These are phyloP conservation scores for Xerocomus potaroensis DNA, from an alignment of 768 basidiomycete genomes.

Conservation along the genomic window DNA sequence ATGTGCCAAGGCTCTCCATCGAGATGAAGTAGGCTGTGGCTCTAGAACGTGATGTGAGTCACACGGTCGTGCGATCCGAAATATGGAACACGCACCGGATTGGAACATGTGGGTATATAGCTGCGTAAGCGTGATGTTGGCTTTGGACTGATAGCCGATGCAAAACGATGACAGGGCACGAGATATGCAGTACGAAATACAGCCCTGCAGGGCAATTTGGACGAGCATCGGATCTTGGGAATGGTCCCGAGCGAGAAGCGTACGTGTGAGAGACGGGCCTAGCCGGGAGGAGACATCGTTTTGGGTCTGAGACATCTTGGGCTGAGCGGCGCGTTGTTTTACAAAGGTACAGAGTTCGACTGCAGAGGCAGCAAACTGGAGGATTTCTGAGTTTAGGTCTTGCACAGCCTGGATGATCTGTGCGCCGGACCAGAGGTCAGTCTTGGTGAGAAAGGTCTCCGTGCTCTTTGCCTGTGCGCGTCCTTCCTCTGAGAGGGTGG, in stretches of 20 bases:
- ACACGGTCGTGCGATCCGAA: background rate
- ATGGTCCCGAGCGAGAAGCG: conserved; percentile 62
- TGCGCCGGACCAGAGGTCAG: conserved; percentile 70
- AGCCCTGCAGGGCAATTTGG: conserved; percentile 72
- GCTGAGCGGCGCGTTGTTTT: conserved; percentile 35
- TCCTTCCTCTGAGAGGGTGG: conserved; percentile 45
- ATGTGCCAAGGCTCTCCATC: conserved; percentile 74
- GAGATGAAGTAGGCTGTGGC: conserved; percentile 72
- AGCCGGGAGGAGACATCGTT: conserved; percentile 60
- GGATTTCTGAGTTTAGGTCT: conserved; percentile 75
- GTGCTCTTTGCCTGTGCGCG: conserved; percentile 52
- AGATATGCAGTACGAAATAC: conserved; percentile 60
- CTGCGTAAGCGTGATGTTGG: conserved; percentile 59
- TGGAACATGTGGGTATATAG: conserved; percentile 57
- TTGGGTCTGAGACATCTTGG: conserved; percentile 47
- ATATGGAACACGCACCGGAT: conserved; percentile 39
- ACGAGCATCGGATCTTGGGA: conserved; percentile 73
- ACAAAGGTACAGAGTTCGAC: conserved; percentile 62
- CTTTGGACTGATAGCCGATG: conserved; percentile 67
- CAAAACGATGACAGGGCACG: conserved; percentile 68
- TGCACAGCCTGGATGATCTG: conserved; percentile 76
- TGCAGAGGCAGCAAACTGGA: conserved; percentile 74
- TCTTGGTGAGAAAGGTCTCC: conserved; percentile 70
- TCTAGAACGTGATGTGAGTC: conserved; percentile 37
- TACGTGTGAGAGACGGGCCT: conserved; percentile 56